These are phyloP conservation scores for Fusarium chlamydosporum DNA, from an alignment of 2,329 filamentous ascomycete genomes.

Conservation along the genomic window DNA sequence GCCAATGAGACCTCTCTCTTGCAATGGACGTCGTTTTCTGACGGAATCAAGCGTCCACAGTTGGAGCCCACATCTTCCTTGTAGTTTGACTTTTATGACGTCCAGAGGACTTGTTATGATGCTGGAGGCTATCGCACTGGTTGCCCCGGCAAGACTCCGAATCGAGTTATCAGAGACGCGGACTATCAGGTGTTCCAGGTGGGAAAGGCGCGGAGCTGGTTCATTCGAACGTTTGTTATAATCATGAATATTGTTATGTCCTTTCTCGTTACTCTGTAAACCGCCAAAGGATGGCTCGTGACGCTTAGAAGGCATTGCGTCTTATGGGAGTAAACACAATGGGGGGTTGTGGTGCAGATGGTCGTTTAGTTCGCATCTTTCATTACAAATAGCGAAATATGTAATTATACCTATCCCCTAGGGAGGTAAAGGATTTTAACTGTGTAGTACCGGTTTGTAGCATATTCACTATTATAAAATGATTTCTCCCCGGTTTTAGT, in stretches of 20 bases:
- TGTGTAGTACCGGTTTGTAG: neutral
- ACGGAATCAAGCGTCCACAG: neutral
- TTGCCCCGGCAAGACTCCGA: neutral
- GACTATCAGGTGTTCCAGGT: neutral
- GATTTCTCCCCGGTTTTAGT: neutral
- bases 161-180: neutral
- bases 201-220: neutral
- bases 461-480: constrained; percentile 1
- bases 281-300: neutral
- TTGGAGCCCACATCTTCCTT: constrained; percentile 1
- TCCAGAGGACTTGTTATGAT: neutral
- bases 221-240: neutral
- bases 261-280: neutral
- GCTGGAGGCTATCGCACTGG: neutral
- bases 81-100: too few species aligned
- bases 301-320: constrained; percentile 1
- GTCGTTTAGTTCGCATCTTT: neutral
- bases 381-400: constrained; percentile 1
- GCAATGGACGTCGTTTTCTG: constrained; percentile 1
- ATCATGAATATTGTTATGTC: neutral
- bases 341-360: neutral
- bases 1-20: constrained; percentile 1
- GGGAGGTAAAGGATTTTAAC: neutral
- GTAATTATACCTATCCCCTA: constrained; percentile 1
- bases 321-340: neutral